Base-by-base conservation (phyloP, 257 asterid species). In the Solanum sejunctum region DNA sequence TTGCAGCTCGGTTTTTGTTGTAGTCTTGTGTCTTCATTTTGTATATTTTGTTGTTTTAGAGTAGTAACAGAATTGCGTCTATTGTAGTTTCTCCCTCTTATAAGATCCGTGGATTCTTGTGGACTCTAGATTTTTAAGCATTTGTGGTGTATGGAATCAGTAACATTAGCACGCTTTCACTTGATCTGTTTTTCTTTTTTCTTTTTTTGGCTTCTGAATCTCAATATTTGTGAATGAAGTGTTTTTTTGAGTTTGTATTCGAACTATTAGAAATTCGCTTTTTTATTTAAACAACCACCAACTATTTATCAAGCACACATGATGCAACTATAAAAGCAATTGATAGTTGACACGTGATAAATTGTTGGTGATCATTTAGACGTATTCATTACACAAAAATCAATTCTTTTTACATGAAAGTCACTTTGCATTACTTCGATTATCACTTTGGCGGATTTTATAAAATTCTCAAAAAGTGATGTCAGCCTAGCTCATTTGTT, bases 1-100 rank as follows among this genome's bases (percentile, higher is more conserved):
- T 56, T 64, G 81, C 66, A 67, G 80, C 85, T 67, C 63, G 78
- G 66, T 54, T 66, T 66, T 51, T 83, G 80, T 67, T 83, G 85
- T 83, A 66, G 64, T 83, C 39, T 66, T n/a, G 20, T 72, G 43
- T 32, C 47, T 41, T 70, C 61, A 45, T 86, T 88, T 86, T 81
- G 77, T 66, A 63, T 32, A 83, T 83, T 43, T 49, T 52, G 82
- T 77, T 77, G 49, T 52, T 26, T 4, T 26, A 52, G 82, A 23
- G 47, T 51, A 78, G 64, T 17, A 16, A 26, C 26, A 28, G 47
- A 28, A 78, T 12, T 52, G 41, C 64, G 6, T 28, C 64, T 52
- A 49, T 77, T 10, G 63, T 77, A 51, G 63, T 77, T 77, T 63
- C 63, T 75, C 63, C 61, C 61, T 17, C 16, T 39, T 9, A 15